Evolutionary conservation across 495 filamentous ascomycete genomes (phyloP).

Genomic region (Lichenothelia convexa): DNA sequence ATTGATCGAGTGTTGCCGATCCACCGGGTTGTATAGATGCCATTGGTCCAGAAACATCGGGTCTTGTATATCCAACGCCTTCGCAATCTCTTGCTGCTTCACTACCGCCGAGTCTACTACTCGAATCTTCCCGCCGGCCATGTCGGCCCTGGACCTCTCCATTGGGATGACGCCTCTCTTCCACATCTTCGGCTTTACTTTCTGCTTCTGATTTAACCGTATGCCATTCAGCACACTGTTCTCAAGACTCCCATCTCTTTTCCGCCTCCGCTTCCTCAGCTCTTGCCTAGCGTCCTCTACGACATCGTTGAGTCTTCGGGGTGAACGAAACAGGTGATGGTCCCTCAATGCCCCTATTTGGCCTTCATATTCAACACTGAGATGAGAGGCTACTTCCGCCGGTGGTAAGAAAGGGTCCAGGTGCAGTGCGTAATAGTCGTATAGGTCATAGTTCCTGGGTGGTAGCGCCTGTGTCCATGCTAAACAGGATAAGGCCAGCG

Average conservation of each 20-base stretch:
- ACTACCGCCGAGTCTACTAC: slow-evolving; percentile 28
- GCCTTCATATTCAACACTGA: slow-evolving; percentile 73
- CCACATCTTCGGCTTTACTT: slow-evolving; percentile 47
- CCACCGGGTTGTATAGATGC: slow-evolving; percentile 75
- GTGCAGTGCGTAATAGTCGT: slow-evolving; percentile 83
- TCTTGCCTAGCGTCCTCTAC: slow-evolving; percentile 39
- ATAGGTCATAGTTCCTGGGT: slow-evolving; percentile 41
- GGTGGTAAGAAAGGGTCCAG: slow-evolving; percentile 49
- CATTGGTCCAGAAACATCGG: slow-evolving; percentile 89
- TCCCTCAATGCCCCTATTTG: slow-evolving; percentile 58
- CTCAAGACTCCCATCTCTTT: slow-evolving; percentile 31
- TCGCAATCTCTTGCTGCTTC: slow-evolving; percentile 40
- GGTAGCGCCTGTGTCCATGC: neutral
- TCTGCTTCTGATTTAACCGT: slow-evolving; percentile 67
- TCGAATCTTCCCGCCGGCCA: slow-evolving; percentile 3
- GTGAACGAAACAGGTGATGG: slow-evolving; percentile 71
- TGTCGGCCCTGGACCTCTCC: slow-evolving; percentile 1
- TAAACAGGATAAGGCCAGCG: neutral
- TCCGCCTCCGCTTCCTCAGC: slow-evolving; percentile 38
- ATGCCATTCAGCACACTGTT: slow-evolving; percentile 53
- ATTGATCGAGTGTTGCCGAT: slow-evolving; percentile 81
- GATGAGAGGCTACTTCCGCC: slow-evolving; percentile 45
- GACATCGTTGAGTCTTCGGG: slow-evolving; percentile 42
- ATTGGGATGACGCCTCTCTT: slow-evolving; percentile 47
- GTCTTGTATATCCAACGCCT: slow-evolving; percentile 54